Evolutionary conservation across 2,329 filamentous ascomycete species (phyloP), one percentile per base, ranked within the genome.

Genomic region (Emmonsiellopsis sp.): DNA sequence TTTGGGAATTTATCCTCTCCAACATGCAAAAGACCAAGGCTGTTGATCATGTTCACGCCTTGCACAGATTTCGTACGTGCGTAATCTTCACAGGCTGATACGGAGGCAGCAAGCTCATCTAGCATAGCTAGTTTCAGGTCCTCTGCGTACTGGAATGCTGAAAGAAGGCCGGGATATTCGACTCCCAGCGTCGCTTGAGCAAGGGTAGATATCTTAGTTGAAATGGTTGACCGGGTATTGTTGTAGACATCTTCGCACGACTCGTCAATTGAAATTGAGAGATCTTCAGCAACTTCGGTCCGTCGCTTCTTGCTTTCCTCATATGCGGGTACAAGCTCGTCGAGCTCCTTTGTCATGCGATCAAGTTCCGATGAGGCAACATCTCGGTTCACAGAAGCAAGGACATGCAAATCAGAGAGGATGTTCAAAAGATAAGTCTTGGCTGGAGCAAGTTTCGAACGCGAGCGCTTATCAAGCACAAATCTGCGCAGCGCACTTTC

Each of bases 401-500:
- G 77, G 3, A 83, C 85, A 65, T 89, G 78, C 55, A 98, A 78
- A 64, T 98, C 93, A 61, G 89, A 86, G 35, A 98, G 79, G 30
- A 97, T 86, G 68, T 98, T 98, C 63, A 95, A 76, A 1, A 98
- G 81, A 66, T 98, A 98, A 1, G 92, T 97, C 71, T 90, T 91
- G 6, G 93, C 93, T 5, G 93, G 93, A 1, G 93, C 92, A 55
- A 98, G 80, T 74, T 98, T 98, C 7, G 93, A 97, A 32, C 90
- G 83, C 47, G 93, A 90, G 53, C 93, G 83, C 76, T 97, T 97
- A 67, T 98, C 93, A 30, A 98, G 78, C 7, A 98, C 93, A 62
- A 98, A 98, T 44, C 91, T 84, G 55, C 93, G 82, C 38, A 98
- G 72, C 3, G 93, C 93, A 59, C 88, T 83, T 70, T 98, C 93